Evolutionary conservation across 1,139 yeast genomes (phyloP), one percentile per base, ranked within the genome.

Genomic region (Diutina pseudorugosa): DNA sequence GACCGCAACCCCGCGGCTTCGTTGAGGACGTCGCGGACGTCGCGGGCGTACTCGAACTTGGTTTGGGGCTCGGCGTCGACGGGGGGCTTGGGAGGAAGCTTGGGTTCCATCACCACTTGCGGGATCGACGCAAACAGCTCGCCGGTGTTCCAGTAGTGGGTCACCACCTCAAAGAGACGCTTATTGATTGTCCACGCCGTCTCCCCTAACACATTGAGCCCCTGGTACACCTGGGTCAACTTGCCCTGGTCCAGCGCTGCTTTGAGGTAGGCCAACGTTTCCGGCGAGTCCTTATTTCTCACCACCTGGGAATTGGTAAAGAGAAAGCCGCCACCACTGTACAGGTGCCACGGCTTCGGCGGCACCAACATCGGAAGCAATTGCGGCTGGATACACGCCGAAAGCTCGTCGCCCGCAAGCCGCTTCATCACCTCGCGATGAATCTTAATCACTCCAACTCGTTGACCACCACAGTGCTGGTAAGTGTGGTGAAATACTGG

Each of bases 181-280:
- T 81, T 77, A 65, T 93, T 93, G 47, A 93, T 84, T 0, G 97
- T 86, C 99, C 99, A 93, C 0, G 96, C 78, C 1, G 98, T 88
- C 47, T 76, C 70, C 12, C 98, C 98, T 54, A 94, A 71, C 9
- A 88, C 95, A 63, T 91, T 91, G 54, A 94, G 73, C 2, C 97
- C 98, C 52, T 81, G 79, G 61, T 83, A 86, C 18, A 93, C 85
- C 21, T 73, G 69, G 47, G 79, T 79, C 57, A 93, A 70, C 52
- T 80, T 81, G 7, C 83, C 80, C 52, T 83, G 75, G 41, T 81
- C 83, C 8, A 90, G 80, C 0, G 96, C 96, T 0, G 95, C 94
- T 60, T 80, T 83, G 52, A 93, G 73, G 62, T 93, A 93, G 0
- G 96, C 96, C 25, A 77, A 66, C 56, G 94, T 96, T 66, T 93